A percentile compares a stretch with the other conserved stretches of the same genome.
phyloP scores from a whole-genome alignment of 1,139 yeast genomes.

The Candida tropicalis region DNA sequence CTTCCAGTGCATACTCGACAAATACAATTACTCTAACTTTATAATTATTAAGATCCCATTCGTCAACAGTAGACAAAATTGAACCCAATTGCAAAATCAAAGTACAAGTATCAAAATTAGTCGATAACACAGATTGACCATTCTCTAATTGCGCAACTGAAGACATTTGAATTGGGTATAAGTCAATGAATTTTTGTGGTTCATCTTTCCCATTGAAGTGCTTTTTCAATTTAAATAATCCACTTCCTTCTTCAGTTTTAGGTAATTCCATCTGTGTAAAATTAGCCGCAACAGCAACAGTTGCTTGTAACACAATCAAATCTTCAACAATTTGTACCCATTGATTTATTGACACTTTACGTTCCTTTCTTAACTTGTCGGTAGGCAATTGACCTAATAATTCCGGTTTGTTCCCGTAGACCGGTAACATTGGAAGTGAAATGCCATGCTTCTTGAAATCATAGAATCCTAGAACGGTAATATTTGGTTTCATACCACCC shows the following conservation, averaged over 20 bases:
- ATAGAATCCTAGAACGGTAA: slow-evolving; percentile 86
- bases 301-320: slow-evolving; percentile 85
- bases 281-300: slow-evolving; percentile 92
- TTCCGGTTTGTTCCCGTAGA: slow-evolving; percentile 20
- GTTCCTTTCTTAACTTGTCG: slow-evolving; percentile 73
- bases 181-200: slow-evolving; percentile 63
- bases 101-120: slow-evolving; percentile 94
- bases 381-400: slow-evolving; percentile 61
- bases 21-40: slow-evolving; percentile 79
- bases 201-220: slow-evolving; percentile 20
- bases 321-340: slow-evolving; percentile 96
- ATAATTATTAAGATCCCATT: slow-evolving; percentile 77
- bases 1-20: slow-evolving; percentile 75
- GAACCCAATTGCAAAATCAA: slow-evolving; percentile 91
- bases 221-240: slow-evolving; percentile 22
- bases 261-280: slow-evolving; percentile 68
- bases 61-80: slow-evolving; percentile 86
- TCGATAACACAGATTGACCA: slow-evolving; percentile 73
- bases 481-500: slow-evolving; percentile 97
- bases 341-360: slow-evolving; percentile 68
- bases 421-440: slow-evolving; percentile 26
- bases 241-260: slow-evolving; percentile 20
- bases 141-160: slow-evolving; percentile 67
- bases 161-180: slow-evolving; percentile 96
- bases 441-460: slow-evolving; percentile 55